These are phyloP conservation scores for Mycena belliarum DNA, from an alignment of 768 basidiomycete species.

Conservation along the genomic window DNA sequence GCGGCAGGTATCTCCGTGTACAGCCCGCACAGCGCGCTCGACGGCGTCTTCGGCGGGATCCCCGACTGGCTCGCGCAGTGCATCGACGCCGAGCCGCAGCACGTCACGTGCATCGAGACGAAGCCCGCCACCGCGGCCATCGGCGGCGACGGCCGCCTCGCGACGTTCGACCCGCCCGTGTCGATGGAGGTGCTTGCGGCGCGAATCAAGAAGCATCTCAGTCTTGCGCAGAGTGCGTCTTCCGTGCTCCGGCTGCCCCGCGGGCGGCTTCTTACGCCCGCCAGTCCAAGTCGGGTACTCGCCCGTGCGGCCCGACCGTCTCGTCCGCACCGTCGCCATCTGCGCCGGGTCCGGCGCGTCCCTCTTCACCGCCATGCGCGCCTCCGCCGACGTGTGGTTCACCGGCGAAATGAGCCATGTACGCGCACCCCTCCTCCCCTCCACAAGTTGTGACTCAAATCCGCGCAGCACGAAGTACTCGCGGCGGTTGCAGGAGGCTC, in stretches of 20 bases:
- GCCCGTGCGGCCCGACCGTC: constrained; percentile 30
- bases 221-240: constrained; percentile 56
- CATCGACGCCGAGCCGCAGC: constrained; percentile 39
- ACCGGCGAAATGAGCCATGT: constrained; percentile 95
- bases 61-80: constrained; percentile 86
- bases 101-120: constrained; percentile 42
- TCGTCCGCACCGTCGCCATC: constrained; percentile 70
- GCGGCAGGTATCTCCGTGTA: constrained; percentile 85
- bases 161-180: constrained; percentile 59
- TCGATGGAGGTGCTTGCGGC: constrained; percentile 59
- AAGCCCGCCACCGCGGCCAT: constrained; percentile 38
- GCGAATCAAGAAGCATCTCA: constrained; percentile 71
- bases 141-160: constrained; percentile 70
- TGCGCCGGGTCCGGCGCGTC: constrained; percentile 90
- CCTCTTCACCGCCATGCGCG: constrained; percentile 54
- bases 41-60: constrained; percentile 80
- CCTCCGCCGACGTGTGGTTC: constrained; percentile 82
- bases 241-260: no score
- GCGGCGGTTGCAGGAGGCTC: constrained; percentile 74
- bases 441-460: no score
- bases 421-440: constrained; percentile 22
- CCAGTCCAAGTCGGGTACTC: constrained; percentile 70
- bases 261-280: constrained; percentile 7
- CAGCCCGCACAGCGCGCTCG: constrained; percentile 86
- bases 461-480: constrained; percentile 80